phyloP scores from a whole-genome alignment of 1,139 yeast genomes.

The Candida sp. region DNA sequence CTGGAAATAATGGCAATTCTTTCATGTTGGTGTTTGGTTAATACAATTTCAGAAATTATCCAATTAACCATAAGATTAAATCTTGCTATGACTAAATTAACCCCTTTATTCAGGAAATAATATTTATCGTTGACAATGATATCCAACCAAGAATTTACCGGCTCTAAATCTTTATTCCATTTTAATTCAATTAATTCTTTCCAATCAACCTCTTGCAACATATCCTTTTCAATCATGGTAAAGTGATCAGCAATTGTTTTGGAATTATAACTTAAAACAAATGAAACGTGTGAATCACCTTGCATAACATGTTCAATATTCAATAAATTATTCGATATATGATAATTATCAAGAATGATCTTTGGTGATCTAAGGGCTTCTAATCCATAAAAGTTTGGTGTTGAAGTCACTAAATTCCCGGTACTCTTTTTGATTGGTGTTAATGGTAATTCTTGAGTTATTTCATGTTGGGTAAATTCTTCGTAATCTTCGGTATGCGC shows the following conservation, averaged over 20 bases:
- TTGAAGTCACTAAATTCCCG: constrained; percentile 11
- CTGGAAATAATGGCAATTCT: constrained; percentile 69
- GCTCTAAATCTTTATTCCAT: constrained; percentile 66
- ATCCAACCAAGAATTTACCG: constrained; percentile 86
- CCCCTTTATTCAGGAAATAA: constrained; percentile 55
- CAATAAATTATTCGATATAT: constrained; percentile 25
- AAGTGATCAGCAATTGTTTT: constrained; percentile 69
- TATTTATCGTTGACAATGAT: constrained; percentile 61
- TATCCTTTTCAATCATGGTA: constrained; percentile 83
- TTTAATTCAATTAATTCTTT: constrained; percentile 76
- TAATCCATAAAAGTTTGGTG: constrained; percentile 8
- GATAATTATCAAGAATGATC: constrained; percentile 34
- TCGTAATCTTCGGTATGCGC: constrained; percentile 40
- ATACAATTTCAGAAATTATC: constrained; percentile 82
- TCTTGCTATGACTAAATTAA: constrained; percentile 80
- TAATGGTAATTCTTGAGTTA: constrained; percentile 26
- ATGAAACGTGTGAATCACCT: constrained; percentile 63
- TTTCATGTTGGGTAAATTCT: constrained; percentile 19
- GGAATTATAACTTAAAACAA: constrained; percentile 70
- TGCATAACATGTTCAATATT: constrained; percentile 36
- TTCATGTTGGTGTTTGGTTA: constrained; percentile 59
- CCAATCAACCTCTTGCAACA: constrained; percentile 88
- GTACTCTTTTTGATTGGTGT: constrained; percentile 16
- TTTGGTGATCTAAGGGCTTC: constrained; percentile 24
- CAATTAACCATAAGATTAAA: constrained; percentile 90